Evolutionary conservation across 106 monocot genomes (phyloP), one percentile per base, ranked within the genome.

Genomic region (Vanilla planifolia): DNA sequence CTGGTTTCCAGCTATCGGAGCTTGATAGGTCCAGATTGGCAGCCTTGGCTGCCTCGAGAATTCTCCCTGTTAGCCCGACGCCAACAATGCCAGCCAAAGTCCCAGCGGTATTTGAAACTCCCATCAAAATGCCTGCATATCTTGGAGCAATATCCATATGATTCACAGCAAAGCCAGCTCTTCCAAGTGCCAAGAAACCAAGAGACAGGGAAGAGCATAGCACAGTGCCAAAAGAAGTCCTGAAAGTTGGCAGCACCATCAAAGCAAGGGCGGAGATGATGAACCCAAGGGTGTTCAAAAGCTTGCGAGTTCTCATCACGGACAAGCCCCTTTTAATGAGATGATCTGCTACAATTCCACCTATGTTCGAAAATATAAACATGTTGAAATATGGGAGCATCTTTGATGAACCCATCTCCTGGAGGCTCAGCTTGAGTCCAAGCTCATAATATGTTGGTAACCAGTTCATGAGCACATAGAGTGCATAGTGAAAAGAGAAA

Each of bases 391-490:
- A 95, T 19, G 95, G 89, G 44, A 90, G 63, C 95, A 95, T 95
- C 61, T 89, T 86, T 6, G 89, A 89, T 19, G 86, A 90, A 16
- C 95, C 95, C 85, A 95, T 89, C 9, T 95, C 95, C 53, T 95
- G 89, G 24, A 95, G 89, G 60, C 83, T 95, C 17, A 86, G 71
- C 33, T 84, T 66, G 63, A 95, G 80, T 0, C 89, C 95, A 8
- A 78, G 73, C 46, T 95, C 83, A 60, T 86, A 89, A 47, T 89
- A 95, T 16, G 95, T 95, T 14, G 95, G 95, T 20, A 95, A 57
- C 95, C 95, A 95, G 64, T 95, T 95, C 95, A 95, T 95, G 48
- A 95, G 67, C 36, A 95, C 86, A 35, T 95, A 95, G 22, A 95
- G 51, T 11, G 95, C 89, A 64, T 95, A 90, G 55, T 95, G 95